These are phyloP conservation scores for Gorgonomyces haynaldii DNA, from an alignment of 192 early-diverging fungal species.

Conservation along the genomic window DNA sequence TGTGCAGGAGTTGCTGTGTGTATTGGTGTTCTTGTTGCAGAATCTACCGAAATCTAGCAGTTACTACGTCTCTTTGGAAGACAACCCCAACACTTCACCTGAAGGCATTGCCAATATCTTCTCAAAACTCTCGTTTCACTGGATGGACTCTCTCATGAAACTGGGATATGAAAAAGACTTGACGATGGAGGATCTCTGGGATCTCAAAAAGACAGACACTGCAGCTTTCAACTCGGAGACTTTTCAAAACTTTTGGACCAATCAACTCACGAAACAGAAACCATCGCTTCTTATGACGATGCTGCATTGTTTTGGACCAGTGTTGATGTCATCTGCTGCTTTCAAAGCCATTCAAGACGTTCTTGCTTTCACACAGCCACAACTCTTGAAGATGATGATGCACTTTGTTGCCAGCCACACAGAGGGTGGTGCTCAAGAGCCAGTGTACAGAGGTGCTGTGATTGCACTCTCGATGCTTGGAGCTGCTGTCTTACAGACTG, in stretches of 20 bases:
- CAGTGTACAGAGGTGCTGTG: conserved; percentile 62
- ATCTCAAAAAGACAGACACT: conserved; percentile 43
- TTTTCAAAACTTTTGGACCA: conserved; percentile 63
- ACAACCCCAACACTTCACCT: conserved; percentile 29
- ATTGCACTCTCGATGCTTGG: conserved; percentile 72
- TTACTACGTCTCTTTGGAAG: conserved; percentile 26
- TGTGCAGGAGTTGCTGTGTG: neutral
- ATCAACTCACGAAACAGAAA: conserved; percentile 45
- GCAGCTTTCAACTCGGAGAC: conserved; percentile 41
- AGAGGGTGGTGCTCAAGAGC: conserved; percentile 29
- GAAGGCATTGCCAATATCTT: conserved; percentile 78
- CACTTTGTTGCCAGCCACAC: conserved; percentile 29
- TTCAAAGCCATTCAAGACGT: conserved; percentile 71
- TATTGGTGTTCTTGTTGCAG: conserved; percentile 29
- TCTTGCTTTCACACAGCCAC: conserved; percentile 66
- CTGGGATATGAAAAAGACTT: conserved; percentile 65
- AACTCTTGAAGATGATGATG: conserved; percentile 61
- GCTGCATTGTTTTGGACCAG: conserved; percentile 45
- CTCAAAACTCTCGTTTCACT: conserved; percentile 68
- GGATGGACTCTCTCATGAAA: conserved; percentile 82
- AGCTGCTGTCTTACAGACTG: conserved; percentile 61
- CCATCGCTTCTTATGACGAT: conserved; percentile 66
- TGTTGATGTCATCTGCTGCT: conserved; percentile 59
- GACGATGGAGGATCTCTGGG: conserved; percentile 62
- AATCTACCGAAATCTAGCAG: conserved; percentile 22